phyloP scores from a whole-genome alignment of 495 filamentous ascomycete genomes.

The Zalerion maritima region DNA sequence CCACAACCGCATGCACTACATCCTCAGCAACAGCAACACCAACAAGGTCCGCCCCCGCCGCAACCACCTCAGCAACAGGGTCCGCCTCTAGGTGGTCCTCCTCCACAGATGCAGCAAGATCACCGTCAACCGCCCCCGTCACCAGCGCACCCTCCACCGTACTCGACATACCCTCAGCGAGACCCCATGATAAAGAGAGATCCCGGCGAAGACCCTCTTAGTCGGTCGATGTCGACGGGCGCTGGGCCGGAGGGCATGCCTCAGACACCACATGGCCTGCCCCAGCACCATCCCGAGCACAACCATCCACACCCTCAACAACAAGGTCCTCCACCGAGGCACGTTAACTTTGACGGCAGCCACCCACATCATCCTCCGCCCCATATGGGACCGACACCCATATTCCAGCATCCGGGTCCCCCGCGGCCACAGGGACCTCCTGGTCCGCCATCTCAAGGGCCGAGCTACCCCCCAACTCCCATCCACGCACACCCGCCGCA shows the following conservation, averaged over 20 bases:
- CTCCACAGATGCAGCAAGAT: slow-evolving; percentile 35
- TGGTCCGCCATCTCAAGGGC: no score
- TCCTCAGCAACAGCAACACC: slow-evolving; percentile 3
- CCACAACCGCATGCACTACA: slow-evolving; percentile 6
- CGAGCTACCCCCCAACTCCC: slow-evolving; percentile 27
- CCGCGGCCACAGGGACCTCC: slow-evolving; percentile 20
- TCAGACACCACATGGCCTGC: no score
- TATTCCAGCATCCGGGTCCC: no score
- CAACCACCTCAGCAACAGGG: slow-evolving; percentile 1
- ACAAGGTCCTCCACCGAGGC: no score
- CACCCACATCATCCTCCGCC: slow-evolving; percentile 5
- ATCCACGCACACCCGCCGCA: slow-evolving; percentile 24
- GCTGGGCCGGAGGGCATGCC: slow-evolving; percentile 22
- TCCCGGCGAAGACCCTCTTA: slow-evolving; percentile 30
- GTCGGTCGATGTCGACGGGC: slow-evolving; percentile 29
- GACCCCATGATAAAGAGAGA: slow-evolving; percentile 37
- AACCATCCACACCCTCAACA: slow-evolving; percentile 2
- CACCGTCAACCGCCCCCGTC: slow-evolving; percentile 31
- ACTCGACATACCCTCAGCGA: slow-evolving; percentile 20
- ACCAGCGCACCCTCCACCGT: slow-evolving; percentile 29
- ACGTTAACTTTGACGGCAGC: no score
- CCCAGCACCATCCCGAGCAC: no score
- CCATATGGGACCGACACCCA: slow-evolving; percentile 2
- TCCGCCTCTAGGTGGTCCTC: slow-evolving; percentile 23
- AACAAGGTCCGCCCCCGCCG: slow-evolving; percentile 2